Evolutionary conservation across 805 yeast genomes (phyloP).

Genomic region (Spathaspora arborariae): DNA sequence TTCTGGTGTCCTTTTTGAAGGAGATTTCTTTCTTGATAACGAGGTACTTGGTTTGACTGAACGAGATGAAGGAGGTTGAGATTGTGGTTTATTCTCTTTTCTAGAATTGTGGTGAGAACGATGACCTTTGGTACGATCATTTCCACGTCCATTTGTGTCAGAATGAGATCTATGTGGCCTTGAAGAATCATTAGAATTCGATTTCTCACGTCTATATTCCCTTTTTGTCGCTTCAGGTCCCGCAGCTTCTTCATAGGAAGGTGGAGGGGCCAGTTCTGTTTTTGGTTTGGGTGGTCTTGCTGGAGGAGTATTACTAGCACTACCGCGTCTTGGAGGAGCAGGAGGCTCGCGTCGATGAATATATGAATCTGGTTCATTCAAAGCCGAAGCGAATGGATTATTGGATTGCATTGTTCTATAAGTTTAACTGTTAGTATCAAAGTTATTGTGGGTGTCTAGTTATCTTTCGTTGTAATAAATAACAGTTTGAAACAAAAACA

Average conservation of each 20-base stretch:
- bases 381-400: conserved; percentile 52
- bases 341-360: conserved; percentile 7
- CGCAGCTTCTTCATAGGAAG: conserved; percentile 69
- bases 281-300: conserved; percentile 31
- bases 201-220: conserved; percentile 56
- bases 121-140: conserved; percentile 8
- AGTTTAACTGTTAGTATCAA: neutral
- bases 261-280: conserved; percentile 58
- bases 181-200: conserved; percentile 12
- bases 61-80: conserved; percentile 8
- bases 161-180: conserved; percentile 20
- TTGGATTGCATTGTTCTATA: conserved; percentile 39
- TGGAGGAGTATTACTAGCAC: conserved; percentile 13
- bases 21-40: conserved; percentile 24
- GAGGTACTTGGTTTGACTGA: conserved; percentile 4
- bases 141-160: neutral
- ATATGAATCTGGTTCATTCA: conserved; percentile 19
- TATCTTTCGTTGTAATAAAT: neutral
- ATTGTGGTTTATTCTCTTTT: conserved; percentile 10
- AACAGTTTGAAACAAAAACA: neutral
- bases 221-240: conserved; percentile 38
- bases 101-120: conserved; percentile 7
- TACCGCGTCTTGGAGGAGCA: conserved; percentile 7
- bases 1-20: conserved; percentile 39
- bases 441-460: neutral